Base-by-base conservation (phyloP, 768 basidiomycete genomes). In the Leucogyrophana mollusca region DNA sequence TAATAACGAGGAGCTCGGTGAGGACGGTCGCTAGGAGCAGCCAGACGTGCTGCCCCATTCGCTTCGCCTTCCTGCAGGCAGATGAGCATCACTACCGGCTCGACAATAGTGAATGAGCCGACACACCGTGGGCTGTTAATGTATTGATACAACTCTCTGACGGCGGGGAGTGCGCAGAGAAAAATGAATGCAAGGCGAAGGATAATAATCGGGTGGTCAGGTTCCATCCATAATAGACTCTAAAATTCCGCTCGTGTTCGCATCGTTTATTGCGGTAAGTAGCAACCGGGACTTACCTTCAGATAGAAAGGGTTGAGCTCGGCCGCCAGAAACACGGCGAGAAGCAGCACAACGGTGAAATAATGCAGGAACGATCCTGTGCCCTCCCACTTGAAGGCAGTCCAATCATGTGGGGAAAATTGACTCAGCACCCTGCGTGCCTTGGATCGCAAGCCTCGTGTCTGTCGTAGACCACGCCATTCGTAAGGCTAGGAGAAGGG, bases 21-120 rank as follows among this genome's bases (percentile, higher is more conserved):
- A 81, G 57, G 51, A 91, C 82, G n/a, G 90, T 93, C 24, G 90
- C 90, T 40, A 91, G 78, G 49, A 93, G 70, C 34, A 93, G 70
- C 90, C 90, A 92, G 25, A 85, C 83, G 59, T 93, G 90, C 55
- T 90, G 87, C 2, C 91, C 90, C 90, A 93, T 92, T 46, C 90
- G 78, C 51, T 83, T 83, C n/a, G 87, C 84, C 55, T 74, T 83
- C 57, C 90, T 92, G 57, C 22, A 46, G 34, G 45, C n/a, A 45
- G 8, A 17, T 9, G 27, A n/a, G n/a, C n/a, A n/a, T n/a, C n/a
- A 30, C 1, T 37, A 42, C 34, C 24, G 33, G 32, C 32, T n/a
- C n/a, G n/a, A n/a, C n/a, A n/a, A n/a, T n/a, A n/a, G n/a, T n/a
- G n/a, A n/a, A n/a, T n/a, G n/a, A n/a, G n/a, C n/a, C 10, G 32